These are phyloP conservation scores for Parastagonospora nodorum DNA, from an alignment of 2,329 filamentous ascomycete genomes.

Conservation along the genomic window DNA sequence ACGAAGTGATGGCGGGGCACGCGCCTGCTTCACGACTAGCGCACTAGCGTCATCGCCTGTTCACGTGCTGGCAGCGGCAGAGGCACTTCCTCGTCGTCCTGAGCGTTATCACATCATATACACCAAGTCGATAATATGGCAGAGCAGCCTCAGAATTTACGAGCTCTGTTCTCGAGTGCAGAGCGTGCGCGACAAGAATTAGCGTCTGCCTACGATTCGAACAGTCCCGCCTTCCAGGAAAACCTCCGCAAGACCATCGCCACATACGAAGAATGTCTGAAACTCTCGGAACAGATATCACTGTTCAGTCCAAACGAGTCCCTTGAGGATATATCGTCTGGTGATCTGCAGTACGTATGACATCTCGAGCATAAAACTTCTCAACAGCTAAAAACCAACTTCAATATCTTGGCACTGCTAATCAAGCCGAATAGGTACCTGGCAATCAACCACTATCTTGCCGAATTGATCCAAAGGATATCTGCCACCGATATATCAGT, in stretches of 20 bases:
- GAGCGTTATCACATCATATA: slow-evolving; percentile 6
- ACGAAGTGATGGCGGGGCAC: slow-evolving; percentile 18
- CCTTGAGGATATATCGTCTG: slow-evolving; percentile 82
- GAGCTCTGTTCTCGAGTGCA: slow-evolving; percentile 59
- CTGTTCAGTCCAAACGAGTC: slow-evolving; percentile 92
- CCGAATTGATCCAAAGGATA: slow-evolving; percentile 76
- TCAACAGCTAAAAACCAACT: background rate
- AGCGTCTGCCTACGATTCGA: slow-evolving; percentile 68
- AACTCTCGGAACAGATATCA: slow-evolving; percentile 70
- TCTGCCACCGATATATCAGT: slow-evolving; percentile 59
- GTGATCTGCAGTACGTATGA: slow-evolving; percentile 71
- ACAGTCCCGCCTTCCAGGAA: slow-evolving; percentile 68
- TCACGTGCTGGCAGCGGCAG: slow-evolving; percentile 25
- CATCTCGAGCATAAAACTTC: background rate
- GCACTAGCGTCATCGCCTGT: slow-evolving; percentile 28
- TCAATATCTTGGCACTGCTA: slow-evolving; percentile 11
- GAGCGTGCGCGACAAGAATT: slow-evolving; percentile 62
- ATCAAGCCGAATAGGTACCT: slow-evolving; percentile 63
- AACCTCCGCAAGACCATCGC: slow-evolving; percentile 70
- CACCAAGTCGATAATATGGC: slow-evolving; percentile 25
- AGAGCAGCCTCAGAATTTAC: slow-evolving; percentile 60
- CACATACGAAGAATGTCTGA: slow-evolving; percentile 74
- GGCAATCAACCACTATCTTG: slow-evolving; percentile 75
- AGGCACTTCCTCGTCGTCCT: background rate
- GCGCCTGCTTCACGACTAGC: slow-evolving; percentile 12